phyloP scores from a whole-genome alignment of 1,139 yeast species.

The Pichia sp. region DNA sequence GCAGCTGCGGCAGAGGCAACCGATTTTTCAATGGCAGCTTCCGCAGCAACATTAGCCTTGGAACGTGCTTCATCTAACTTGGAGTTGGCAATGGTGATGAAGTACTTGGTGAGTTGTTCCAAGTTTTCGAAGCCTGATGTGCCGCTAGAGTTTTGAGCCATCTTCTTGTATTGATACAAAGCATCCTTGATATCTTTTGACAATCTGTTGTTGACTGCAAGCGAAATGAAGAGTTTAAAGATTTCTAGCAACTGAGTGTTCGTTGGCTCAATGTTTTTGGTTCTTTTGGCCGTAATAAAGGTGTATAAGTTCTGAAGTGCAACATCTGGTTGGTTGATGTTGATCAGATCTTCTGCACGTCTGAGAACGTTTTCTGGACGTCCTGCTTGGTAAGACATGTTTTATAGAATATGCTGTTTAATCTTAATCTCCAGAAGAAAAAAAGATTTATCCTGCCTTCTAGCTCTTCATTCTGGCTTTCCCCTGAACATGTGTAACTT shows the following conservation, averaged over 20 bases:
- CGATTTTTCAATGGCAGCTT: slow-evolving; percentile 45
- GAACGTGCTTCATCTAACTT: slow-evolving; percentile 74
- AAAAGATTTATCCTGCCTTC: too few species aligned
- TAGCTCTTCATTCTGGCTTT: too few species aligned
- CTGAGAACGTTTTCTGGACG: slow-evolving; percentile 61
- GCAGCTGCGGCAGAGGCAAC: slow-evolving; percentile 42
- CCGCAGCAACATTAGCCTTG: slow-evolving; percentile 68
- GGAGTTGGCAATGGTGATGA: slow-evolving; percentile 70
- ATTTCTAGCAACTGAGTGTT: slow-evolving; percentile 73
- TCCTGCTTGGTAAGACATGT: slow-evolving; percentile 40
- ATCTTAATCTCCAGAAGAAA: too few species aligned
- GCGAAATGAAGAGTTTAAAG: slow-evolving; percentile 74
- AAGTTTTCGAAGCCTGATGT: slow-evolving; percentile 74
- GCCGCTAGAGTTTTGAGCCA: slow-evolving; percentile 57
- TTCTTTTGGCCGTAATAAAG: slow-evolving; percentile 82
- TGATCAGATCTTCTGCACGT: slow-evolving; percentile 95
- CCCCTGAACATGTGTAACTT: too few species aligned
- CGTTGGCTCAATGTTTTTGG: slow-evolving; percentile 74
- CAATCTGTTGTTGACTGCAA: slow-evolving; percentile 79
- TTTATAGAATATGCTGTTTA: too few species aligned
- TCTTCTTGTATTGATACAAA: slow-evolving; percentile 89
- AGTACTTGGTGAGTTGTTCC: slow-evolving; percentile 72
- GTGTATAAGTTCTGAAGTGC: slow-evolving; percentile 90
- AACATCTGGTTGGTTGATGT: slow-evolving; percentile 83
- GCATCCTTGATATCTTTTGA: slow-evolving; percentile 94